Evolutionary conservation across 2,329 filamentous ascomycete genomes (phyloP), one percentile per base, ranked within the genome.

Genomic region (Chaetomium globosum): DNA sequence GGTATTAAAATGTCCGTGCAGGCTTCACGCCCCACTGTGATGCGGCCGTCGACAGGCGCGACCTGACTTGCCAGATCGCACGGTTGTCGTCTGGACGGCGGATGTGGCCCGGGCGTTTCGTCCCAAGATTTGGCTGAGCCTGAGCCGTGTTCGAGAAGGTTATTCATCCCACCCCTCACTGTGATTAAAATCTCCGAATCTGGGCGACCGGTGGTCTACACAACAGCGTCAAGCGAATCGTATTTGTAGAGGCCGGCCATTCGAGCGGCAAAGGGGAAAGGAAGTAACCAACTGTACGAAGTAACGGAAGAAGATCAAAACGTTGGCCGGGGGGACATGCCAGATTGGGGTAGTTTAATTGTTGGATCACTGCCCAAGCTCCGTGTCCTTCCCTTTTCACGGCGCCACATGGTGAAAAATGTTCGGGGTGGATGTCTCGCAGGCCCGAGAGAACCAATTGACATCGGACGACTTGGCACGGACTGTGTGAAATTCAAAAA

Each of bases 61-160:
- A 26, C 26, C n/a, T n/a, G n/a, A 48, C 46, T 48, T 10, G 46
- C n/a, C n/a, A 21, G n/a, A 21, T n/a, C 21, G 46, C 46, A 48
- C 46, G n/a, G n/a, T 19, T n/a, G 19, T 16, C 21, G 46, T 48
- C 46, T 31, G 16, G 51, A 28, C 26, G 10, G 23, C 28, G 16
- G 28, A 43, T 53, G 61, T 65, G 68, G 69, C 57, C 68, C 66
- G 49, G 62, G 65, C 67, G 59, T 67, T 66, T 62, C 51, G 33
- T 49, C 60, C 59, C 63, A 56, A 66, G 66, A 63, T 67, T 66
- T 43, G 16, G 16, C 39, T 58, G 59, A 65, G 49, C 68, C 39
- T 58, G 59, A 65, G 49, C 68, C 66, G 56, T 51, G 61, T 71
- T 71, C 69, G 67, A 71, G 69, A 70, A 71, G 65, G 64, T 43